Conservation (phyloP, 2,329 filamentous ascomycete genomes). For the Xylaria sp. region DNA sequence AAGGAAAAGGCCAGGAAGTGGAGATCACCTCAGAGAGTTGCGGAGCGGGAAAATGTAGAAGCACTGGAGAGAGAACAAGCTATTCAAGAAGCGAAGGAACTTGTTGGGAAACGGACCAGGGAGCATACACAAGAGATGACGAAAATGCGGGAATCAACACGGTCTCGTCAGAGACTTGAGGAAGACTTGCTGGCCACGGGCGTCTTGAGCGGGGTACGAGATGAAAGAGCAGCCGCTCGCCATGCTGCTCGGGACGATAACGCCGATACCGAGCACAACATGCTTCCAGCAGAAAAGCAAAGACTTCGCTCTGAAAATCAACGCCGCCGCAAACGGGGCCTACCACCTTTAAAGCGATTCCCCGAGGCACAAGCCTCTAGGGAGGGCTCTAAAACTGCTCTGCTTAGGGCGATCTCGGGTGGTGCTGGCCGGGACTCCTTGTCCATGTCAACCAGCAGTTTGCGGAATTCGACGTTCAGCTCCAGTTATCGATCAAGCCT, state of each 20-base stretch:
- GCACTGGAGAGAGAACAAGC: constrained; percentile 39
- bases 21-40: constrained; percentile 49
- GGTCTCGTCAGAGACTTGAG: constrained; percentile 43
- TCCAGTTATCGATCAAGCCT: constrained; percentile 51
- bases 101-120: constrained; percentile 41
- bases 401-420: constrained; percentile 45
- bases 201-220: constrained; percentile 45
- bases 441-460: constrained; percentile 48
- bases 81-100: constrained; percentile 42
- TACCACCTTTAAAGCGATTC: constrained; percentile 44
- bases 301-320: constrained; percentile 47
- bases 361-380: constrained; percentile 43
- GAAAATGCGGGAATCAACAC: constrained; percentile 41
- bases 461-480: constrained; percentile 50
- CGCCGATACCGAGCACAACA: constrained; percentile 24
- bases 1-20: constrained; percentile 63
- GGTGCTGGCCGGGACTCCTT: constrained; percentile 44
- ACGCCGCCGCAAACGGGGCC: constrained; percentile 46
- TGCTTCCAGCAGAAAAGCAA: constrained; percentile 40
- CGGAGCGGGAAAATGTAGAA: constrained; percentile 44
- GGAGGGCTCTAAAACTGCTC: constrained; percentile 49
- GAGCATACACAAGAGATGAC: constrained; percentile 37
- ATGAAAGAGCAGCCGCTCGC: constrained; percentile 45
- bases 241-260: constrained; percentile 40
- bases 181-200: constrained; percentile 47